These are phyloP conservation scores for Solanum pinnatisectum DNA, from an alignment of 257 asterid genomes.

Conservation along the genomic window DNA sequence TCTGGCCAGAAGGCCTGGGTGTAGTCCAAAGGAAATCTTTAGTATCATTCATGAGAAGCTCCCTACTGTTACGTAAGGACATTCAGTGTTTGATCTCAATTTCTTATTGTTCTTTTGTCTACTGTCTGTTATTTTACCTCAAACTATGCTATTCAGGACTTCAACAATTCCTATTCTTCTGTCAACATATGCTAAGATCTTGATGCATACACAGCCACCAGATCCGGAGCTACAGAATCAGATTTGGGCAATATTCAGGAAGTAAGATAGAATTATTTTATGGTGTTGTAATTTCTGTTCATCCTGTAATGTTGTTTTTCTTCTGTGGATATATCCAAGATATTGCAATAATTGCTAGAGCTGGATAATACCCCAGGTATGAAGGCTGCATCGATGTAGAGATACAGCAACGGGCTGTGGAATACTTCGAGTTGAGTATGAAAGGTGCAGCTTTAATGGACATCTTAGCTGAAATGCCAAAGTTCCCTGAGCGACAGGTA, in stretches of 20 bases:
- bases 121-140: slow-evolving; percentile 6
- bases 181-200: slow-evolving; percentile 81
- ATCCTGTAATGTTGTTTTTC: background rate
- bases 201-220: slow-evolving; percentile 91
- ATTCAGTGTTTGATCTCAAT: background rate
- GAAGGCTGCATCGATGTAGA: slow-evolving; percentile 93
- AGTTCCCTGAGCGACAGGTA: slow-evolving; percentile 96
- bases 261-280: slow-evolving; percentile 29
- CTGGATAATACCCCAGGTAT: slow-evolving; percentile 37
- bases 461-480: slow-evolving; percentile 94
- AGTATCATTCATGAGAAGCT: slow-evolving; percentile 77
- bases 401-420: slow-evolving; percentile 92
- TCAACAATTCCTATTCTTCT: slow-evolving; percentile 86
- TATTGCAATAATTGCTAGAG: background rate
- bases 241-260: slow-evolving; percentile 71
- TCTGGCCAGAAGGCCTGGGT: slow-evolving; percentile 87
- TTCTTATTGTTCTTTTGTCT: slow-evolving; percentile 6
- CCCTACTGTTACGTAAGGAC: slow-evolving; percentile 87
- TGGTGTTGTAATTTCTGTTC: background rate
- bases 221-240: slow-evolving; percentile 77
- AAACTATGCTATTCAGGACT: slow-evolving; percentile 43
- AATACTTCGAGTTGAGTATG: slow-evolving; percentile 75
- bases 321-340: slow-evolving; percentile 4
- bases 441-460: slow-evolving; percentile 85
- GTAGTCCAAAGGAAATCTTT: slow-evolving; percentile 82